Conservation (phyloP, 2,329 filamentous ascomycete genomes). For the Ophiocordyceps polyrhachis-furcata region DNA sequence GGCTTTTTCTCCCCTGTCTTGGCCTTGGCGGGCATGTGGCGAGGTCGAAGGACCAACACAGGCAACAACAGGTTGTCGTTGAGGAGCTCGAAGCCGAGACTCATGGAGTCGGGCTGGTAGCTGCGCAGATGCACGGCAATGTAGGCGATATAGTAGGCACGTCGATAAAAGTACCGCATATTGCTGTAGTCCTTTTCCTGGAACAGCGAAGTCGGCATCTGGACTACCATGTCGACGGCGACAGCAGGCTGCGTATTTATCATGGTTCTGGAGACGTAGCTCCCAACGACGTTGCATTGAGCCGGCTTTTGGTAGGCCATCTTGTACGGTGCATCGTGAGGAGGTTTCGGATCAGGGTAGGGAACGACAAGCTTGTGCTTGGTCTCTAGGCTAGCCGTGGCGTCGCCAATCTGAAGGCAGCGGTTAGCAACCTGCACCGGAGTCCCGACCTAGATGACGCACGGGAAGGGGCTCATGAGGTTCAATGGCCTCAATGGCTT, state of each 20-base stretch:
- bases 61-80: slow-evolving; percentile 64
- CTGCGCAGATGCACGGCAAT: slow-evolving; percentile 52
- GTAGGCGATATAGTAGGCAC: slow-evolving; percentile 78
- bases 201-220: slow-evolving; percentile 64
- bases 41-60: slow-evolving; percentile 30
- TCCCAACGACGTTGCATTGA: slow-evolving; percentile 74
- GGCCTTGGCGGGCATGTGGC: slow-evolving; percentile 2
- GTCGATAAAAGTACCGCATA: slow-evolving; percentile 84
- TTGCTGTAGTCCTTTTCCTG: slow-evolving; percentile 92
- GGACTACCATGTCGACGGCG: slow-evolving; percentile 66
- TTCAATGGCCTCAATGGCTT: slow-evolving; percentile 29
- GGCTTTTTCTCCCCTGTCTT: slow-evolving; percentile 7
- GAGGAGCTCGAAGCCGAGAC: slow-evolving; percentile 44
- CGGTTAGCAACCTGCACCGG: slow-evolving; percentile 3
- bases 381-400: slow-evolving; percentile 47
- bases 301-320: slow-evolving; percentile 58
- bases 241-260: slow-evolving; percentile 39
- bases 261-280: slow-evolving; percentile 62
- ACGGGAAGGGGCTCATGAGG: slow-evolving; percentile 32
- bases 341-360: slow-evolving; percentile 64
- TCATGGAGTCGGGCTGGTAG: slow-evolving; percentile 31
- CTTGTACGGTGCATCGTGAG: slow-evolving; percentile 62
- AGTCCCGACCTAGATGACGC: slow-evolving; percentile 7
- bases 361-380: slow-evolving; percentile 54
- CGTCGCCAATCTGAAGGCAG: slow-evolving; percentile 41